Base-by-base conservation (phyloP, 208 protist genomes). In the Trypanosomatidae sp. region DNA sequence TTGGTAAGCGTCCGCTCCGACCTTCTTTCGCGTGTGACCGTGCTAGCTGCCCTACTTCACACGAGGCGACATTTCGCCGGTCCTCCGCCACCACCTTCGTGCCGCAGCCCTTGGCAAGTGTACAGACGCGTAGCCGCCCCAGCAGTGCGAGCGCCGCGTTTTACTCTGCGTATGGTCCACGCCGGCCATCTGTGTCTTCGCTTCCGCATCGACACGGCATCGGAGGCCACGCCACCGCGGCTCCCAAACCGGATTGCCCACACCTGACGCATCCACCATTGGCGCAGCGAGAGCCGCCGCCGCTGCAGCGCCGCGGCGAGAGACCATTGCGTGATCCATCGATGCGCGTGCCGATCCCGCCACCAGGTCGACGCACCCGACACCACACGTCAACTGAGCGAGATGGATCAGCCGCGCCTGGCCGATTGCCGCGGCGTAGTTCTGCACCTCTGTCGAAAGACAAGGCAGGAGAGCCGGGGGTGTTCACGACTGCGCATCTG, bases 61-160 rank as follows among this genome's bases (percentile, higher is more conserved):
- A 58, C 1, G 44, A 39, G 19, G 15, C 56, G 15, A 64, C 65
- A 8, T 60, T 44, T 44, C 62, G 28, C 30, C 52, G 36, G 62
- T 52, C 56, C 46, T 2, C 46, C 39, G 44, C 53, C 49, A 50
- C 47, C 5, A 30, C 33, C 30, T 46, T 12, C 25, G 25, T 39
- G n/a, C 44, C 2, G 43, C 39, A 46, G 15, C 25, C 62, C 8
- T 25, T 13, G 10, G 15, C n/a, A 33, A 5, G 15, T 7, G 33
- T 28, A 19, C 33, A 30, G 33, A 15, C 43, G 52, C 55, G 47
- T 36, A 39, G 43, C 53, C 72, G 64, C n/a, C 64, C 47, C 30
- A 77, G 64, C 64, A 71, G 50, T 43, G 64, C 72, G 9, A 75
- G 33, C 53, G 62, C 62, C 17, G 47, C 25, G 9, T 62, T 75